These are phyloP conservation scores for Coleophoma cylindrospora DNA, from an alignment of 2,329 filamentous ascomycete species.

Conservation along the genomic window DNA sequence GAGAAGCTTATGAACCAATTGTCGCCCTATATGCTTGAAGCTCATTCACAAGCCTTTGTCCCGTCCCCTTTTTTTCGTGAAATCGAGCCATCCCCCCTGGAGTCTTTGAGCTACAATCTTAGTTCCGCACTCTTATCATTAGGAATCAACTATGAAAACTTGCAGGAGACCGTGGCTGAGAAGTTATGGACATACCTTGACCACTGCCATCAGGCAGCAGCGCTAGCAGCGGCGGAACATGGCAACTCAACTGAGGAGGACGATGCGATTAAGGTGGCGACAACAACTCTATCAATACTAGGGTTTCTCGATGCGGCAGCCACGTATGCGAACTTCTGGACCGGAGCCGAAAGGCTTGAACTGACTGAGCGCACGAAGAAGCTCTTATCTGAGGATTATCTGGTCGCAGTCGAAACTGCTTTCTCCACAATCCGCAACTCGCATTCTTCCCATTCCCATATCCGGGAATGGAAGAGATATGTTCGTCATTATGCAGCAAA, in stretches of 20 bases:
- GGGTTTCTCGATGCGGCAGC: slow-evolving; percentile 85
- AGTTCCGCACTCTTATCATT: slow-evolving; percentile 77
- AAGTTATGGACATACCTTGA: slow-evolving; percentile 69
- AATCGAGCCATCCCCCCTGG: slow-evolving; percentile 84
- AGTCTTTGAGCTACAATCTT: slow-evolving; percentile 74
- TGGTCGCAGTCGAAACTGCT: slow-evolving; percentile 82
- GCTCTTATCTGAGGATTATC: slow-evolving; percentile 77
- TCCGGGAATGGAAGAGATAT: slow-evolving; percentile 85
- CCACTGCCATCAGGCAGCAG: slow-evolving; percentile 60
- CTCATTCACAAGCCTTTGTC: slow-evolving; percentile 72
- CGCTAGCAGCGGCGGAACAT: slow-evolving; percentile 48
- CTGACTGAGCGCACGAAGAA: slow-evolving; percentile 67
- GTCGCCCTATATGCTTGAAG: slow-evolving; percentile 79
- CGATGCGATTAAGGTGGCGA: slow-evolving; percentile 65
- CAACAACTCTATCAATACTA: slow-evolving; percentile 77
- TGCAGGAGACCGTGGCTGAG: slow-evolving; percentile 62
- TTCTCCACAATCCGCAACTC: slow-evolving; percentile 87
- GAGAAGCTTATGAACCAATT: slow-evolving; percentile 75
- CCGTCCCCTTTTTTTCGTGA: slow-evolving; percentile 78
- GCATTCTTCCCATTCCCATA: slow-evolving; percentile 55
- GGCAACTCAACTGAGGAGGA: slow-evolving; percentile 45
- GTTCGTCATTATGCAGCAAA: slow-evolving; percentile 75
- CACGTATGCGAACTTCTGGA: slow-evolving; percentile 77
- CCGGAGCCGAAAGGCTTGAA: slow-evolving; percentile 63
- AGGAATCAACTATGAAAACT: slow-evolving; percentile 63